phyloP scores from a whole-genome alignment of 306 rosid species.

The Crataegus laevigata region DNA sequence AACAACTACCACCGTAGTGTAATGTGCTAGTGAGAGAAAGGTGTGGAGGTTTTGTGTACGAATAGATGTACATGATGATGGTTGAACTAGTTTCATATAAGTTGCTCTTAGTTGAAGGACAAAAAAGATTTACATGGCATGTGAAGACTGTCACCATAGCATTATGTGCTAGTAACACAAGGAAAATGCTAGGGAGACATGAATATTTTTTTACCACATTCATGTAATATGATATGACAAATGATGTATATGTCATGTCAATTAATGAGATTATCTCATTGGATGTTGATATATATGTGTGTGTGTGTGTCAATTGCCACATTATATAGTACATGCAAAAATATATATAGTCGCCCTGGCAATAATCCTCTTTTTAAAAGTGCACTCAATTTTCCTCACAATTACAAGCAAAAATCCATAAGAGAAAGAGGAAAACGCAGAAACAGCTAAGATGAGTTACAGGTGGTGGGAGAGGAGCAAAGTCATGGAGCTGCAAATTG shows the following conservation, averaged over 20 bases:
- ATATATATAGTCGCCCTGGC: background rate
- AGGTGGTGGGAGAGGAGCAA: background rate
- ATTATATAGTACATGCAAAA: too few relatives aligned
- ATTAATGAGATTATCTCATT: background rate
- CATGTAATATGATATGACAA: background rate
- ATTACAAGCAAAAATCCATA: background rate
- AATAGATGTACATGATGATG: background rate
- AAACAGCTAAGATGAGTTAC: background rate
- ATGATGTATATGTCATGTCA: background rate
- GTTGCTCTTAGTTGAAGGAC: background rate
- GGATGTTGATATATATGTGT: too few relatives aligned
- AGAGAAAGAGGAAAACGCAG: background rate
- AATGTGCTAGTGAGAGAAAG: background rate
- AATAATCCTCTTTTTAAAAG: background rate
- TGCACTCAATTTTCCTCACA: background rate
- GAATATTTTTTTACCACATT: background rate
- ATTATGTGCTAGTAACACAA: background rate
- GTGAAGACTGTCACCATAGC: background rate
- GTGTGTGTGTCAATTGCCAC: background rate
- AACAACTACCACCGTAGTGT: too few relatives aligned
- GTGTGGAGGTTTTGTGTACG: background rate
- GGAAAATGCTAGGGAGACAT: background rate
- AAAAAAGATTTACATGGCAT: background rate
- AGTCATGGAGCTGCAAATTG: background rate
- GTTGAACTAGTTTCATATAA: background rate